These are phyloP conservation scores for Peronospora farinosa DNA, from an alignment of 352 stramenopile species.

Conservation along the genomic window DNA sequence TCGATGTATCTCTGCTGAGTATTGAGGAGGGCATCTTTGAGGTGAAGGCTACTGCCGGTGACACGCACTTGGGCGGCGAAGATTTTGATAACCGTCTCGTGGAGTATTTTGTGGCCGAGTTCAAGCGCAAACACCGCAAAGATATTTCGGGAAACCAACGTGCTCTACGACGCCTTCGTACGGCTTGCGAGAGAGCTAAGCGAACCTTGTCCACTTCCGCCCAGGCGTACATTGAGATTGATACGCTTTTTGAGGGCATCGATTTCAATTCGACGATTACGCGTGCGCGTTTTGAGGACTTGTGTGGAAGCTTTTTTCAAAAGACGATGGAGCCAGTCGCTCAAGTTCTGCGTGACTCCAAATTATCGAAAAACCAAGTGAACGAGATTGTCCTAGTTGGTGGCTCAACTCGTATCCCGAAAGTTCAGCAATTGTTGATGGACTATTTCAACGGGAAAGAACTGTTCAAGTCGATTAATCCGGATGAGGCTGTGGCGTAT, in stretches of 20 bases:
- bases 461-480: conserved; percentile 74
- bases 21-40: conserved; percentile 96
- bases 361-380: conserved; percentile 80
- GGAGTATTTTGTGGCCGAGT: conserved; percentile 90
- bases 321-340: conserved; percentile 86
- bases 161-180: conserved; percentile 88
- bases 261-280: conserved; percentile 93
- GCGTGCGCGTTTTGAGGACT: conserved; percentile 86
- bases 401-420: conserved; percentile 69
- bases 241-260: conserved; percentile 89
- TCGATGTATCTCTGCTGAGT: conserved; percentile 90
- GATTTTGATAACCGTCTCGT: conserved; percentile 95
- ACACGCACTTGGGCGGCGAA: conserved; percentile 91
- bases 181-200: conserved; percentile 93
- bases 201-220: conserved; percentile 90
- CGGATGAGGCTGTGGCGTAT: conserved; percentile 77
- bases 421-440: conserved; percentile 52
- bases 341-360: conserved; percentile 84
- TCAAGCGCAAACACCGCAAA: conserved; percentile 87
- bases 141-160: conserved; percentile 85
- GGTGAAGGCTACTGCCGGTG: conserved; percentile 92
- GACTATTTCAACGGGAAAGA: conserved; percentile 69
- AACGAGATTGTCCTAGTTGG: conserved; percentile 79
- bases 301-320: conserved; percentile 85
- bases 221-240: conserved; percentile 93